A percentile compares a stretch with the other conserved stretches of the same genome.
These are phyloP conservation scores for Fusarium sacchari DNA, from an alignment of 2,329 filamentous ascomycete species.

Conservation along the genomic window DNA sequence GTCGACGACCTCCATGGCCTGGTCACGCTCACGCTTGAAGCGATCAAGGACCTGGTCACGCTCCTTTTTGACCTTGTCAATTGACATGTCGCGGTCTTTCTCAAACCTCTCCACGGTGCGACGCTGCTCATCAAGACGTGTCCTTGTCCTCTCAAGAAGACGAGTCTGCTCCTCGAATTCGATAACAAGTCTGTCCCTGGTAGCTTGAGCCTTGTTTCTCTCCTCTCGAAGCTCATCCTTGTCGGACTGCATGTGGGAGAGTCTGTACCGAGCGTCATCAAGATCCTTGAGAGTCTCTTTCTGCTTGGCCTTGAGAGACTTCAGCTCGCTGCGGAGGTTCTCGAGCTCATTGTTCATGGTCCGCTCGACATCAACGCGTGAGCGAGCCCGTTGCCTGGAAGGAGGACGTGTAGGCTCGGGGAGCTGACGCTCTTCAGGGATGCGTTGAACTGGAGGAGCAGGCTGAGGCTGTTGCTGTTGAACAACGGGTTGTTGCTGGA, in stretches of 20 bases:
- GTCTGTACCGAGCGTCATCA: slow-evolving; percentile 37
- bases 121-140: slow-evolving; percentile 33
- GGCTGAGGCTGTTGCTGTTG: slow-evolving; percentile 20
- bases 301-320: slow-evolving; percentile 34
- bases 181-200: slow-evolving; percentile 31
- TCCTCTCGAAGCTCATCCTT: slow-evolving; percentile 42
- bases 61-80: slow-evolving; percentile 36
- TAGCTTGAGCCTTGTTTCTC: slow-evolving; percentile 38
- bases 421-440: slow-evolving; percentile 31
- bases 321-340: slow-evolving; percentile 36
- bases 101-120: slow-evolving; percentile 35
- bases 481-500: slow-evolving; percentile 20
- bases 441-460: slow-evolving; percentile 12
- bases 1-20: slow-evolving; percentile 28
- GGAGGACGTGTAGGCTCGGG: slow-evolving; percentile 23
- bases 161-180: slow-evolving; percentile 35
- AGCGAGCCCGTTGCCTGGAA: slow-evolving; percentile 29
- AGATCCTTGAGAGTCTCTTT: slow-evolving; percentile 39
- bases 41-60: slow-evolving; percentile 23
- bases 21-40: slow-evolving; percentile 34
- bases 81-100: slow-evolving; percentile 30
- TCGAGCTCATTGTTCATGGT: slow-evolving; percentile 37
- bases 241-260: slow-evolving; percentile 39
- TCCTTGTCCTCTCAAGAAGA: slow-evolving; percentile 28
- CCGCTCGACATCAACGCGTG: slow-evolving; percentile 35